Conservation (phyloP, 306 rosid genomes). For the Prunus mume region DNA sequence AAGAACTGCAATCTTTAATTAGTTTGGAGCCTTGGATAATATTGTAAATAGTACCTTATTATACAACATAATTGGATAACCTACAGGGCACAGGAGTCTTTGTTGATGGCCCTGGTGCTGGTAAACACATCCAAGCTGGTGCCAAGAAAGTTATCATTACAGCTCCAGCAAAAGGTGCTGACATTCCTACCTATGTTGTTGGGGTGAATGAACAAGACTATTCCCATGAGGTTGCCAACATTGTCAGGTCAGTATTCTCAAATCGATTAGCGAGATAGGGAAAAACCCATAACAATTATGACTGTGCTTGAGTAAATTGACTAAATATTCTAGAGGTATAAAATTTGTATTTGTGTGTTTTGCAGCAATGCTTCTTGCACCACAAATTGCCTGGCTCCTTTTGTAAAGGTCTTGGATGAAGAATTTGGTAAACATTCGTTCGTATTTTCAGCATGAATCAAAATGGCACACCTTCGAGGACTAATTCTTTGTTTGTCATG, state of each 20-base stretch:
- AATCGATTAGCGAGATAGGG: neutral
- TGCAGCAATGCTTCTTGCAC: slow-evolving; percentile 98
- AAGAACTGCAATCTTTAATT: neutral
- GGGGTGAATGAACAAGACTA: slow-evolving; percentile 92
- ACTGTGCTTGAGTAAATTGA: neutral
- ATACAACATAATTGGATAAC: slow-evolving; percentile 6
- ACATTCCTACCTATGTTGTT: slow-evolving; percentile 88
- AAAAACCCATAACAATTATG: neutral
- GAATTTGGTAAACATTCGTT: slow-evolving; percentile 68
- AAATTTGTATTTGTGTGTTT: neutral
- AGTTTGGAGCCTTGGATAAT: neutral
- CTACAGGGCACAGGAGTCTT: slow-evolving; percentile 98
- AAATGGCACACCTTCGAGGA: neutral
- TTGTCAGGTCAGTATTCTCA: slow-evolving; percentile 58
- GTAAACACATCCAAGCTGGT: slow-evolving; percentile 98
- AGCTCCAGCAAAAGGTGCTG: slow-evolving; percentile 99
- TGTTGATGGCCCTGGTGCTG: slow-evolving; percentile 99
- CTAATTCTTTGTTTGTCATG: neutral
- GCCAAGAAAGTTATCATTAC: slow-evolving; percentile 98
- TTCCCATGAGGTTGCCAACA: slow-evolving; percentile 60
- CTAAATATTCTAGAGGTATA: neutral
- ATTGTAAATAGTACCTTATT: neutral
- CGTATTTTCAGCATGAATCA: neutral
- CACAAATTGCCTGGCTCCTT: slow-evolving; percentile 96
- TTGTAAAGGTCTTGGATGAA: slow-evolving; percentile 86